Evolutionary conservation across 345 rosid species (phyloP).

Genomic region (Sapria himalayana): DNA sequence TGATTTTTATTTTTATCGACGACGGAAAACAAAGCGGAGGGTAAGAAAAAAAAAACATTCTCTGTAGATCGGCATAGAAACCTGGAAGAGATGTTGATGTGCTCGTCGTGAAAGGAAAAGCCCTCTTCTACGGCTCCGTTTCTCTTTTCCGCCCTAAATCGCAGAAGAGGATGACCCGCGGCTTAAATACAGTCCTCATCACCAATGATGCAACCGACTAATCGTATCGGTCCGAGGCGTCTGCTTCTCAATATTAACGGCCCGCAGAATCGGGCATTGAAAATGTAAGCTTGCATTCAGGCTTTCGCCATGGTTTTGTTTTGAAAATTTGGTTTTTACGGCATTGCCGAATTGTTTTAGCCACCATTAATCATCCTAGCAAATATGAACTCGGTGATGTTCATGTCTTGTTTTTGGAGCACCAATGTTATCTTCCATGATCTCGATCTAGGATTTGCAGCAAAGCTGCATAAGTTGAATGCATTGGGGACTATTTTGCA

Average conservation of each 20-base stretch:
- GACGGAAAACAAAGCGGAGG: background rate
- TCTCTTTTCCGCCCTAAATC: constrained; percentile 27
- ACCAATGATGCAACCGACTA: constrained; percentile 33
- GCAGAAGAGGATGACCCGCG: constrained; percentile 8
- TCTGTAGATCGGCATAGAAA: background rate
- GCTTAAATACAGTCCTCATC: constrained; percentile 18
- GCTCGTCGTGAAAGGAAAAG: constrained; percentile 22
- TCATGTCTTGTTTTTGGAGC: no score
- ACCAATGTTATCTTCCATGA: no score
- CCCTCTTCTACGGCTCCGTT: constrained; percentile 54
- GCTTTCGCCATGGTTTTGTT: background rate
- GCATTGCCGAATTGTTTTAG: no score
- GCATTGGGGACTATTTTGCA: no score
- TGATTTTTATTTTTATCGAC: background rate
- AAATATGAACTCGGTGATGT: no score
- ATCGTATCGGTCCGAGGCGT: constrained; percentile 15
- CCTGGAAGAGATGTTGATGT: background rate
- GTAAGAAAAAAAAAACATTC: background rate
- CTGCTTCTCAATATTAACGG: background rate
- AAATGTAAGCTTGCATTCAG: background rate
- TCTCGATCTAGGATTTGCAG: no score
- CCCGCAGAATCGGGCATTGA: background rate
- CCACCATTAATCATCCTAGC: no score
- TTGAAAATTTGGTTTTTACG: no score
- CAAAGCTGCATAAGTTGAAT: no score